Base-by-base conservation (phyloP, 306 rosid genomes). In the Chamaecrista fasciculata region DNA sequence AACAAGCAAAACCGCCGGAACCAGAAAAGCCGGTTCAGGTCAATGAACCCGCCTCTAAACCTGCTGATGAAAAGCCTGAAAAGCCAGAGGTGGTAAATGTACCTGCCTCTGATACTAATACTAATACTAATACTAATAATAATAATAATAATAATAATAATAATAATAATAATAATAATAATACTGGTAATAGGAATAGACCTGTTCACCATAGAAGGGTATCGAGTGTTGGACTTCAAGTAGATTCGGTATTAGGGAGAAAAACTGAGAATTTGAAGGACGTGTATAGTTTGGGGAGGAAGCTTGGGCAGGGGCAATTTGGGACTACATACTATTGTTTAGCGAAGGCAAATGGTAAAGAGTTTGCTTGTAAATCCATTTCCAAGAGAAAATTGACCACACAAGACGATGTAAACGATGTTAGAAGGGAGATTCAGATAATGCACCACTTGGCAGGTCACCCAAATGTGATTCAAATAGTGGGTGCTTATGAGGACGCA, bases 391-490 rank as follows among this genome's bases (percentile, higher is more conserved):
- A 87, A 59, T 48, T 94, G 83, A 82, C 89, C 15, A 83, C 89
- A 2, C 81, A 85, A n/a, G 99, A 88, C 66, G 99, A 94, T 66
- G 92, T 94, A 39, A 95, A 94, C 43, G 99, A 94, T 76, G 92
- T 94, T 5, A 77, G 95, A 62, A 88, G 97, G 82, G 99, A 94
- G 82, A 94, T 94, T 78, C 90, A 79, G 84, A 91, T 94, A 76
- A 91, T 94, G 99, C 99, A 94, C 62, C 99, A 91, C 64, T 71
- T 94, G 75, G 91, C 88, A 1, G 99, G 97, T 3, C 97, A 94
- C 67, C 96, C 97, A 1, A 87, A 91, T 56, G 97, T 94, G 71
- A 80, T 94, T 0, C 96, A 91, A 5, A 94, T 94, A 16, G 23
- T 84, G 12, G 86, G 82, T 53, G 96, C 97, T 28, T 89, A 62